Conservation (phyloP, 108 stramenopile species). For the Nitzschia inconspicua region DNA sequence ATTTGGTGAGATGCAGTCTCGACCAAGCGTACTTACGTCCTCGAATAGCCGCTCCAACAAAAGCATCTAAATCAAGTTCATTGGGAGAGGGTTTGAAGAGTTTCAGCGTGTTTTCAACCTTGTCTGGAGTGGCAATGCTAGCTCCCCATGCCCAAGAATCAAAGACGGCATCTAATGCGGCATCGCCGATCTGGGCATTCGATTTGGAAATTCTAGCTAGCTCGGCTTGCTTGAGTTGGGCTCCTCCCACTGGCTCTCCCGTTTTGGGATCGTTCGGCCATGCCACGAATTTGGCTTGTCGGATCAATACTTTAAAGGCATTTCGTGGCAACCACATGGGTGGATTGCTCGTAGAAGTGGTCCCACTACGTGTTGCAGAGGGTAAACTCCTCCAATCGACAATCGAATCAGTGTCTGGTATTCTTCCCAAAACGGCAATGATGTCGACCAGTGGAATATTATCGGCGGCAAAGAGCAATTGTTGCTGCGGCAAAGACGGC, state of each 20-base stretch:
- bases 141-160: conserved; percentile 51
- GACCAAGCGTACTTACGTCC: no score
- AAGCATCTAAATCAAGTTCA: conserved; percentile 26
- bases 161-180: conserved; percentile 43
- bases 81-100: conserved; percentile 7
- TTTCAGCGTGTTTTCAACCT: conserved; percentile 18
- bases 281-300: conserved; percentile 24
- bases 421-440: conserved; percentile 31
- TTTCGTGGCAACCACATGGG: conserved; percentile 40
- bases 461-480: conserved; percentile 27
- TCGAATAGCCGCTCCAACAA: conserved; percentile 19
- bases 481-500: conserved; percentile 1
- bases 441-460: conserved; percentile 30
- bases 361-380: conserved; percentile 9
- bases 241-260: conserved; percentile 33
- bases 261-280: conserved; percentile 37
- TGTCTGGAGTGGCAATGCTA: conserved; percentile 40
- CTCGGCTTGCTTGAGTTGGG: conserved; percentile 21
- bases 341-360: neutral
- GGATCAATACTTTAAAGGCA: conserved; percentile 35
- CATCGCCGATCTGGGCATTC: conserved; percentile 29
- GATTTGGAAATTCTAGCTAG: conserved; percentile 10
- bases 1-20: no score
- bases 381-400: conserved; percentile 37
- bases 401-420: conserved; percentile 12